Base-by-base conservation (phyloP, 345 rosid genomes). In the Zanthoxylum bungeanum region DNA sequence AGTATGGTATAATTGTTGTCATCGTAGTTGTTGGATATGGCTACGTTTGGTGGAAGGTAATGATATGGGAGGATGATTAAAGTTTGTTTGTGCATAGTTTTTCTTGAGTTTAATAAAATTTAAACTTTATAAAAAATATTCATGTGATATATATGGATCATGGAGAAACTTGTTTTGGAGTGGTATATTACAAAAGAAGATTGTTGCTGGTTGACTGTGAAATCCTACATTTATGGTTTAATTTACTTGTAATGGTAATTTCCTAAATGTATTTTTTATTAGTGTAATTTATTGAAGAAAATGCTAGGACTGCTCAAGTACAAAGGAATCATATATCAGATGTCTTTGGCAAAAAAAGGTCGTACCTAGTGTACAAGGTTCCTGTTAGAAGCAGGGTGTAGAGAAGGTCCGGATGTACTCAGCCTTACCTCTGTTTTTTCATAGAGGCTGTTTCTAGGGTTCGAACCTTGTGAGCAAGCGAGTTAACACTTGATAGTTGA, bases 11-110 rank as follows among this genome's bases (percentile, higher is more conserved):
- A 62, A 74, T 85, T 66, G 63, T 90, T 75, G 76, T 87, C 44
- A 78, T 88, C 33, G 81, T 79, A 12, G 89, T 76, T 9, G 80
- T 83, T 75, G 93, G 96, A 74, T 88, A 76, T 75, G 93, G 96
- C 75, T 90, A 86, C 70, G 76, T 84, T 47, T 86, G 96, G 96
- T 90, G 93, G 96, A 90, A 88, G 93, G 96, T 90, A 83, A 63
- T 51, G 50, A 47, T 55, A 22, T 64, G 44, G n/a, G 16, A 22
- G 14, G 40, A 34, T 61, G 44, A 14, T 8, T 22, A 31, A 61
- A 28, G 9, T 40, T 62, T 40, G 2, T 61, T 47, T 57, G 36
- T 68, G 34, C 64, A 3, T 28, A 44, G n/a, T 2, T 64, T 44
- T 27, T 44, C 14, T 17, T 30, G 24, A 22, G 49, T 61, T 44